These are phyloP conservation scores for Eutrema japonicum DNA, from an alignment of 345 rosid species.

Conservation along the genomic window DNA sequence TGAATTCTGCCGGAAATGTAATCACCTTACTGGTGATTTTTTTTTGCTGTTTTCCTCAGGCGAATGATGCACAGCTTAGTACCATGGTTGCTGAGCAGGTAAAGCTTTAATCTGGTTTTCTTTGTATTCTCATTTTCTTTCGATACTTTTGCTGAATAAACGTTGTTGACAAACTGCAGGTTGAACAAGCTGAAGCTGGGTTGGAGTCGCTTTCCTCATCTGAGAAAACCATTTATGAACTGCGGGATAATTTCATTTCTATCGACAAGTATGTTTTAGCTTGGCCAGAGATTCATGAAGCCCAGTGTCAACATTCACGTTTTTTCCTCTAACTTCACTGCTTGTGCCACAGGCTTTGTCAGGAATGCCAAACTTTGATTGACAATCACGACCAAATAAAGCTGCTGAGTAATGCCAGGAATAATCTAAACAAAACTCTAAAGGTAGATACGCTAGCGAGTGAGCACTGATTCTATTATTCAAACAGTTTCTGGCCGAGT, in stretches of 20 bases:
- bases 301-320: background rate
- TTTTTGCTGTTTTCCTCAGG: slow-evolving; percentile 48
- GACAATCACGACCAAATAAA: slow-evolving; percentile 98
- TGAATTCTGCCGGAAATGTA: background rate
- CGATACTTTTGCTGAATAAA: background rate
- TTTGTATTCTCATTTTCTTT: background rate
- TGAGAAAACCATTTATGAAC: slow-evolving; percentile 68
- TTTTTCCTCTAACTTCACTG: slow-evolving; percentile 18
- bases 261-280: slow-evolving; percentile 70
- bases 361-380: slow-evolving; percentile 94
- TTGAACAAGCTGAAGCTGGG: slow-evolving; percentile 91
- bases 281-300: slow-evolving; percentile 13
- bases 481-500: slow-evolving; percentile 14
- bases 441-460: slow-evolving; percentile 53
- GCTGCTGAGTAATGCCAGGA: slow-evolving; percentile 94
- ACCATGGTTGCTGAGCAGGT: slow-evolving; percentile 99
- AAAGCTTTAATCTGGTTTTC: background rate
- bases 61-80: slow-evolving; percentile 98
- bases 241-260: slow-evolving; percentile 79
- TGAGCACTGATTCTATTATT: background rate
- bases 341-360: slow-evolving; percentile 69
- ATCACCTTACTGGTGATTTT: slow-evolving; percentile 7
- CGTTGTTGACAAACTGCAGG: slow-evolving; percentile 50
- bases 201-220: slow-evolving; percentile 73
- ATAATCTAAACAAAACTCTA: slow-evolving; percentile 84